Percentiles rank a stretch among this genome's conserved stretches.
Evolutionary conservation across 306 rosid species (phyloP).

Genomic region (Senna tora): DNA sequence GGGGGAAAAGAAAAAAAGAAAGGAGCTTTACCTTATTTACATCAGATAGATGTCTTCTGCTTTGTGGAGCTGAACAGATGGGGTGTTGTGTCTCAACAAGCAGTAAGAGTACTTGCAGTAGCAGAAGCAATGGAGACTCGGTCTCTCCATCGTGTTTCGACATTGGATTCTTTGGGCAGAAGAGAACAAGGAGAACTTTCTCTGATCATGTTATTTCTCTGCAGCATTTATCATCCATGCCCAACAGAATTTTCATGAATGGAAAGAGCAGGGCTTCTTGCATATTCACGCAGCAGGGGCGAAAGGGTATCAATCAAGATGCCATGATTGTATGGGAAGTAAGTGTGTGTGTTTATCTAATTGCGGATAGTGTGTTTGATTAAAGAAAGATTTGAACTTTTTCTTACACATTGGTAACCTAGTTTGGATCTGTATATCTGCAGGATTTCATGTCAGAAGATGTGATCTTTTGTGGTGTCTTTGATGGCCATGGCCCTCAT

Average conservation of each 20-base stretch:
- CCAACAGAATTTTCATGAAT: slow-evolving; percentile 70
- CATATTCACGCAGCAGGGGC: slow-evolving; percentile 91
- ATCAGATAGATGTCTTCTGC: slow-evolving; percentile 41
- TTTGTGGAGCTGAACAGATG: slow-evolving; percentile 67
- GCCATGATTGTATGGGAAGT: slow-evolving; percentile 99
- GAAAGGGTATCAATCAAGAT: slow-evolving; percentile 95
- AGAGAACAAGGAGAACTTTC: slow-evolving; percentile 61
- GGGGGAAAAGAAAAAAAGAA: slow-evolving; percentile 18
- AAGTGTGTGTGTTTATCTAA: slow-evolving; percentile 40
- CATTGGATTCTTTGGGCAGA: slow-evolving; percentile 51
- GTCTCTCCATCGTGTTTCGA: slow-evolving; percentile 54
- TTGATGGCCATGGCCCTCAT: slow-evolving; percentile 96
- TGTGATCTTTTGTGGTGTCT: slow-evolving; percentile 83
- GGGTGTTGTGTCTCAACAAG: slow-evolving; percentile 87
- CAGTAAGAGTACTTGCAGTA: slow-evolving; percentile 60
- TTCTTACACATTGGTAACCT: slow-evolving; percentile 28
- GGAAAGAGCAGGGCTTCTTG: slow-evolving; percentile 86
- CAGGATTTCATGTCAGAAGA: slow-evolving; percentile 92
- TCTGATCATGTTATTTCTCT: slow-evolving; percentile 58
- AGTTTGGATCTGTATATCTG: slow-evolving; percentile 40
- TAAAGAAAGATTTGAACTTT: slow-evolving; percentile 14
- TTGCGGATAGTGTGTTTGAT: no score
- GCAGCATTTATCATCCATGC: slow-evolving; percentile 63
- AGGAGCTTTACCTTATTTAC: slow-evolving; percentile 41
- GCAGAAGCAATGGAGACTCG: slow-evolving; percentile 64